Evolutionary conservation across 805 yeast genomes (phyloP).

Genomic region (Cyberlindnera samutprakarnensis): DNA sequence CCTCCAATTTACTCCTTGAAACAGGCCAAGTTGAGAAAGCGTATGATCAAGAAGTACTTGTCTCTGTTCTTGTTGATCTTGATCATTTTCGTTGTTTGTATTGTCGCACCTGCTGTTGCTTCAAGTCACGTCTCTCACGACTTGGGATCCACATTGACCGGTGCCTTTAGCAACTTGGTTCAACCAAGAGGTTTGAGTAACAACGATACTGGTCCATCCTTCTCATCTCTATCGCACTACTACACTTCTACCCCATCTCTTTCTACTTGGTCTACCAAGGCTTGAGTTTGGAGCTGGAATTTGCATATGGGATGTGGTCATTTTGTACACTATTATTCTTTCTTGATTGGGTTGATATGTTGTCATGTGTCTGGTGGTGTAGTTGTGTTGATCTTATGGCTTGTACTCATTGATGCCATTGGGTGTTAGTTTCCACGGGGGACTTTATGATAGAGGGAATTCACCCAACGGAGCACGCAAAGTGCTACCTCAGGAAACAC

Average conservation of each 20-base stretch:
- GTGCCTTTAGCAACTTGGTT: constrained; percentile 58
- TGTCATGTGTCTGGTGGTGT: no score
- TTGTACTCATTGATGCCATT: no score
- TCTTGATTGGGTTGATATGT: no score
- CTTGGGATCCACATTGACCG: constrained; percentile 26
- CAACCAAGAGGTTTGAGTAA: constrained; percentile 81
- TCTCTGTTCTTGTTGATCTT: constrained; percentile 68
- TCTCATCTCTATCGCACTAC: constrained; percentile 29
- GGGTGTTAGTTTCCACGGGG: no score
- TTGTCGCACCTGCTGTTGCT: constrained; percentile 91
- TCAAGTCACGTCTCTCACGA: constrained; percentile 41
- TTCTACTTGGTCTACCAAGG: constrained; percentile 51
- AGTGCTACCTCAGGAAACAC: no score
- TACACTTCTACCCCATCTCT: constrained; percentile 46
- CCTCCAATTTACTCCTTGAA: constrained; percentile 96
- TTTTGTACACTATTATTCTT: no score
- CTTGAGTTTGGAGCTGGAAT: constrained; percentile 14
- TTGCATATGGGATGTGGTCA: no score
- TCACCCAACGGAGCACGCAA: no score
- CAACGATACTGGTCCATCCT: constrained; percentile 69
- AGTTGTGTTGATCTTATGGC: no score
- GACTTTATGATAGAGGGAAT: no score
- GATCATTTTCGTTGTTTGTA: constrained; percentile 61
- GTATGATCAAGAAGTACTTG: constrained; percentile 94
- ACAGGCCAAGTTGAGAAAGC: constrained; percentile 92